phyloP scores from a whole-genome alignment of 352 stramenopile species.

The Pythium rishiriense region DNA sequence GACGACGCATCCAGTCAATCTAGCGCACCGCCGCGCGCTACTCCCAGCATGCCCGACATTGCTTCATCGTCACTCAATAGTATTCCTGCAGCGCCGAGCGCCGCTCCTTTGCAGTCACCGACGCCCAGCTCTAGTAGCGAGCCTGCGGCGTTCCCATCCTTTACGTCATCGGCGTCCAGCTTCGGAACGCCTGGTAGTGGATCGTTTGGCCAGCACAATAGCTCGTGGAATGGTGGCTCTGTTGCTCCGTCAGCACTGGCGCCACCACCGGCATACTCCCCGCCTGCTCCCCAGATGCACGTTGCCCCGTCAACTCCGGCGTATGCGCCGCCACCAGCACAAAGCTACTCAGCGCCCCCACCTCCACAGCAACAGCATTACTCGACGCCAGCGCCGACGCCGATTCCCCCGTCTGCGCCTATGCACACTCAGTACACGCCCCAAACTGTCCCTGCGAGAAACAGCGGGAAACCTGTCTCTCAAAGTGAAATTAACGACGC shows the following conservation, averaged over 20 bases:
- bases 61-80: conserved; percentile 12
- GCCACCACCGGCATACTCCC: conserved; percentile 26
- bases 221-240: conserved; percentile 17
- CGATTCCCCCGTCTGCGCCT: conserved; percentile 22
- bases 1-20: not conserved
- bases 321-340: conserved; percentile 15
- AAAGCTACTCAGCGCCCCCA: conserved; percentile 8
- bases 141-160: conserved; percentile 42
- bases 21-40: not conserved
- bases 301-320: conserved; percentile 4
- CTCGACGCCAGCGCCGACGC: conserved; percentile 7
- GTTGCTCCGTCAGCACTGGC: conserved; percentile 14
- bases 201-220: conserved; percentile 3
- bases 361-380: conserved; percentile 8
- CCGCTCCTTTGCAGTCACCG: conserved; percentile 2
- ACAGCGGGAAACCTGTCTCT: conserved; percentile 43
- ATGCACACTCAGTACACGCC: conserved; percentile 12
- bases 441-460: conserved; percentile 22
- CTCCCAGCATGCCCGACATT: conserved; percentile 7
- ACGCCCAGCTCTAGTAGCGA: conserved; percentile 19
- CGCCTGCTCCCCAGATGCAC: conserved; percentile 5
- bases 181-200: conserved; percentile 9
- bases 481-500: conserved; percentile 82
- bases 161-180: conserved; percentile 47
- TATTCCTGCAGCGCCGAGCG: conserved; percentile 3